Base-by-base conservation (phyloP, 2,329 filamentous ascomycete species). In the Fusarium duplospermum region DNA sequence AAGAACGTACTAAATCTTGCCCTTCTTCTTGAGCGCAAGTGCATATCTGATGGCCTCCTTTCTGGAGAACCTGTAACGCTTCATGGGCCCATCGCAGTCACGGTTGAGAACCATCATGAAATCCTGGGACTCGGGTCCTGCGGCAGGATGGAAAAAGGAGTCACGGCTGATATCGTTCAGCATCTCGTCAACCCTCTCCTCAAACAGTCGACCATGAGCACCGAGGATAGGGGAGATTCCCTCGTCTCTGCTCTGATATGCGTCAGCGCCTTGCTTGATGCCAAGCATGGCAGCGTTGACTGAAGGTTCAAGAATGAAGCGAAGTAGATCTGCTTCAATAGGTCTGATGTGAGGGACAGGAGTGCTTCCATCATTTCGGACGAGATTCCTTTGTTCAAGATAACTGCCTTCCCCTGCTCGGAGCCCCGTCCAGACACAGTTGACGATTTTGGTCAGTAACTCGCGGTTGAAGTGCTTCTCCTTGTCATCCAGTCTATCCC, bases 31-130 rank as follows among this genome's bases (percentile, higher is more conserved):
- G 35, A 78, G 62, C 2, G 22, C 20, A 9, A 59, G 14, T 9
- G 70, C 24, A 11, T 75, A 62, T 6, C 50, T 36, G 22, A 69
- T 29, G 0, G 77, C 70, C 13, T 81, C 75, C 8, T 76, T 56
- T 13, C 27, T 20, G 0, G 75, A 75, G 57, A 81, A 81, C n/a
- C 60, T 64, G 60, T 77, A 74, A 9, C 71, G 69, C 56, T 70
- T 74, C 42, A 76, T 75, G 35, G 67, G 69, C 5, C 66, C 71
- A 10, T 72, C 61, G 50, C 73, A 75, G 18, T 60, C 65, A 9
- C 33, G 29, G 27, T 82, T 82, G 47, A 82, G 29, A 31, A 72
- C 68, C 13, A 42, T 40, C 29, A 81, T 16, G 18, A 81, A 81
- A 8, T 65, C 45, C 0, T 59, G 31, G 14, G 81, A 36, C 65